Conservation (phyloP, 2,329 filamentous ascomycete genomes). For the Conoideocrella luteorostrata region DNA sequence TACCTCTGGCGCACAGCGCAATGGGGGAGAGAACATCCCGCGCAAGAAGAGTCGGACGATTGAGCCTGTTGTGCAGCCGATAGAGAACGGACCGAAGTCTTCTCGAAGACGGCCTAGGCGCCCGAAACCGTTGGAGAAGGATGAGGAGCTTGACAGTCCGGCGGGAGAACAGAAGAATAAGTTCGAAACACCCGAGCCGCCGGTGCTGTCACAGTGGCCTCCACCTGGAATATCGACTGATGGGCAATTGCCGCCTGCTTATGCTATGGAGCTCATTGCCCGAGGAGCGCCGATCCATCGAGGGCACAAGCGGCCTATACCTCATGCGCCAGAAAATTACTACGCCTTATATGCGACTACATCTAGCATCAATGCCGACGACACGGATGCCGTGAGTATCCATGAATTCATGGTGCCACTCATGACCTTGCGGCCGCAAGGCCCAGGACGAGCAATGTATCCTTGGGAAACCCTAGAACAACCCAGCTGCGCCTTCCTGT, state of each 20-base stretch:
- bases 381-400: conserved; percentile 41
- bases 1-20: background rate
- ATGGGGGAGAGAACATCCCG: background rate
- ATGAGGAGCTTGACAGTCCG: background rate
- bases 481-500: conserved; percentile 63
- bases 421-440: conserved; percentile 47
- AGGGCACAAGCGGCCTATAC: conserved; percentile 47
- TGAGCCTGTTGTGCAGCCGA: background rate
- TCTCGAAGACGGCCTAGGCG: conserved; percentile 37
- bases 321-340: conserved; percentile 49
- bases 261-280: conserved; percentile 52
- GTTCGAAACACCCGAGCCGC: background rate
- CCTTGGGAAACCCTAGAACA: conserved; percentile 71
- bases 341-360: conserved; percentile 49
- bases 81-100: conserved; percentile 10
- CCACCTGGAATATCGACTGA: conserved; percentile 42
- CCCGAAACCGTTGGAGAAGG: conserved; percentile 26
- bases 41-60: conserved; percentile 5
- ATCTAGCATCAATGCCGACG: conserved; percentile 35
- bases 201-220: conserved; percentile 41
- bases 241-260: conserved; percentile 45
- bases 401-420: conserved; percentile 53
- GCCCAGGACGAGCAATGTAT: conserved; percentile 32
- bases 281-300: conserved; percentile 50
- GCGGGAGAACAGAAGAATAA: conserved; percentile 3